Evolutionary conservation across 2,329 filamentous ascomycete species (phyloP).

Genomic region (Verticillium longisporum): DNA sequence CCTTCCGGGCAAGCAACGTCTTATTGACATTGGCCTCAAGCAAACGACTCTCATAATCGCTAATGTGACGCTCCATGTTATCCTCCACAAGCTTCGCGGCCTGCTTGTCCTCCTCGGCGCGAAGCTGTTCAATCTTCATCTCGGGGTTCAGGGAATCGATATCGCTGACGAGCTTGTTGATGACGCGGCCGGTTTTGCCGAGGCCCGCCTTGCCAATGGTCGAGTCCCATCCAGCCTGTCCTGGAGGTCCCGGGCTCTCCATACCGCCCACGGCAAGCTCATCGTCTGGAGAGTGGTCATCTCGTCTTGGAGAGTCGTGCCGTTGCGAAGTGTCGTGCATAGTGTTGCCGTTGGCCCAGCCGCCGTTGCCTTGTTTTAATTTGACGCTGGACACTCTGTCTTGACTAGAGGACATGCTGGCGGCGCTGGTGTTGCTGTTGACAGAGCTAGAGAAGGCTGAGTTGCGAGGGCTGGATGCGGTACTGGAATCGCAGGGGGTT

Average conservation of each 20-base stretch:
- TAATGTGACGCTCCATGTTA: slow-evolving; percentile 61
- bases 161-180: slow-evolving; percentile 74
- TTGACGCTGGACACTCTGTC: slow-evolving; percentile 25
- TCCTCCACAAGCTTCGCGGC: slow-evolving; percentile 61
- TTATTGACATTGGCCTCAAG: slow-evolving; percentile 67
- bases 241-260: slow-evolving; percentile 21
- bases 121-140: slow-evolving; percentile 56
- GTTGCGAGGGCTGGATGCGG: slow-evolving; percentile 29
- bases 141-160: slow-evolving; percentile 74
- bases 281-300: slow-evolving; percentile 8
- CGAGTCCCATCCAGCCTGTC: slow-evolving; percentile 50
- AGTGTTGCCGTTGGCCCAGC: slow-evolving; percentile 8
- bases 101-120: slow-evolving; percentile 65
- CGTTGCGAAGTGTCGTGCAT: slow-evolving; percentile 2
- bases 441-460: slow-evolving; percentile 50
- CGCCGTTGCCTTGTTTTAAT: slow-evolving; percentile 20
- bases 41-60: slow-evolving; percentile 63
- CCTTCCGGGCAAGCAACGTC: slow-evolving; percentile 62
- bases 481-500: slow-evolving; percentile 35
- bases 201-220: slow-evolving; percentile 63
- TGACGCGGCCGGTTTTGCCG: slow-evolving; percentile 71
- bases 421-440: slow-evolving; percentile 45
- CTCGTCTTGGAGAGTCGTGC: slow-evolving; percentile 4
- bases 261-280: slow-evolving; percentile 17
- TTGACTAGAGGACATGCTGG: slow-evolving; percentile 31